These are phyloP conservation scores for Fonsecaea multimorphosa DNA, from an alignment of 2,329 filamentous ascomycete species.

Conservation along the genomic window DNA sequence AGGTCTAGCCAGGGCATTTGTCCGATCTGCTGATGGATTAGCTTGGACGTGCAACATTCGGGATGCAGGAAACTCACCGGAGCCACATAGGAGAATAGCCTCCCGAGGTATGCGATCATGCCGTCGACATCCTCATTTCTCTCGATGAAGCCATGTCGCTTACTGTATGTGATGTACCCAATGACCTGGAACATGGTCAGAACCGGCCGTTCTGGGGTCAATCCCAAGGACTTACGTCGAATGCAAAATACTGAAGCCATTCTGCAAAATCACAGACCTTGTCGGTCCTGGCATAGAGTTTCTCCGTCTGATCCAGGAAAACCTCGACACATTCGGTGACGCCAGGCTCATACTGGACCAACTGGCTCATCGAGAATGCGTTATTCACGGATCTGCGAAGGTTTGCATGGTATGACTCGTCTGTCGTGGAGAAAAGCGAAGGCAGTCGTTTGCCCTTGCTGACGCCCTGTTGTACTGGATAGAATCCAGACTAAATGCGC, in stretches of 20 bases:
- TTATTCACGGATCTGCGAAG: constrained; percentile 77
- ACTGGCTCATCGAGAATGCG: constrained; percentile 59
- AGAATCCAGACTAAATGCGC: constrained; percentile 76
- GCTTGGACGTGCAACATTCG: neutral
- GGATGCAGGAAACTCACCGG: constrained; percentile 61
- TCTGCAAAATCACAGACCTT: constrained; percentile 46
- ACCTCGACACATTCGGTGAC: constrained; percentile 76
- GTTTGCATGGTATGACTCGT: constrained; percentile 74
- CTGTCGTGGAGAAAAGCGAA: constrained; percentile 77
- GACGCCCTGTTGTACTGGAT: constrained; percentile 76
- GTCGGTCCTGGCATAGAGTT: constrained; percentile 54
- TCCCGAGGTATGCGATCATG: constrained; percentile 47
- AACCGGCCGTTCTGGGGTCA: neutral
- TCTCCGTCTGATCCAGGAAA: constrained; percentile 69
- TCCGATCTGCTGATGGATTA: constrained; percentile 29
- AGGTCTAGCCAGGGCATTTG: constrained; percentile 40
- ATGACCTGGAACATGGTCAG: constrained; percentile 35
- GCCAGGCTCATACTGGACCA: constrained; percentile 65
- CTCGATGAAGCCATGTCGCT: constrained; percentile 46
- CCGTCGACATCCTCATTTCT: constrained; percentile 45
- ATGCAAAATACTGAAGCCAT: constrained; percentile 51
- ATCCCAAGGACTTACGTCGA: constrained; percentile 39
- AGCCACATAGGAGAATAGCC: constrained; percentile 68
- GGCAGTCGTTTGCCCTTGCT: constrained; percentile 70
- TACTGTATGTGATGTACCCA: constrained; percentile 48